A percentile compares a stretch with the other conserved stretches of the same genome.
phyloP scores from a whole-genome alignment of 805 yeast species.

The Saturnispora halmiae region DNA sequence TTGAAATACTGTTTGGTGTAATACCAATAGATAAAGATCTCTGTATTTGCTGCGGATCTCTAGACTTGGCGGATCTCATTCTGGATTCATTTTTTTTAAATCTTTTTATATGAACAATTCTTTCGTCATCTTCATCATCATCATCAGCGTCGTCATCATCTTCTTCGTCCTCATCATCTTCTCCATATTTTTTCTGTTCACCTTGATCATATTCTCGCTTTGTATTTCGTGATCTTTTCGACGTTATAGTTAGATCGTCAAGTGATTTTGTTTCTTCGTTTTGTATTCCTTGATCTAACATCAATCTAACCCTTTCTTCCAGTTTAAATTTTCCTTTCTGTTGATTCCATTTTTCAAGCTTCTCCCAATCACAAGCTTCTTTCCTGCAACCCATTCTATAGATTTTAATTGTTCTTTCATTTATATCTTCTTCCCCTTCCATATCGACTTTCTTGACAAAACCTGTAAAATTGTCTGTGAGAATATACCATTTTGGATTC shows the following conservation, averaged over 20 bases:
- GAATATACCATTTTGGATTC: slow-evolving; percentile 31
- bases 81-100: slow-evolving; percentile 14
- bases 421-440: slow-evolving; percentile 15
- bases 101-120: slow-evolving; percentile 20
- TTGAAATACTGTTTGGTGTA: slow-evolving; percentile 13
- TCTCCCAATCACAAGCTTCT: slow-evolving; percentile 16
- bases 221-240: no score
- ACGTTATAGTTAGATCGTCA: neutral
- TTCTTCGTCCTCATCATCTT: neutral
- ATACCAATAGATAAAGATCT: neutral
- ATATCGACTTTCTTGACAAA: slow-evolving; percentile 28
- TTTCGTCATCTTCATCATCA: slow-evolving; percentile 15
- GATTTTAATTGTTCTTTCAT: slow-evolving; percentile 10
- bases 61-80: neutral
- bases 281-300: neutral
- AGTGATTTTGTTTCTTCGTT: neutral
- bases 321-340: slow-evolving; percentile 7
- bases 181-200: no score
- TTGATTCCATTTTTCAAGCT: slow-evolving; percentile 12
- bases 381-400: slow-evolving; percentile 13
- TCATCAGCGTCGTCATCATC: neutral
- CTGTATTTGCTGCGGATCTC: slow-evolving; percentile 22
- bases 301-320: slow-evolving; percentile 9
- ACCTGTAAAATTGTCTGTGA: slow-evolving; percentile 28
- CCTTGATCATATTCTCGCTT: no score